Evolutionary conservation across 208 protist species (phyloP), one percentile per base, ranked within the genome.

Genomic region (Phytomonas sp.): DNA sequence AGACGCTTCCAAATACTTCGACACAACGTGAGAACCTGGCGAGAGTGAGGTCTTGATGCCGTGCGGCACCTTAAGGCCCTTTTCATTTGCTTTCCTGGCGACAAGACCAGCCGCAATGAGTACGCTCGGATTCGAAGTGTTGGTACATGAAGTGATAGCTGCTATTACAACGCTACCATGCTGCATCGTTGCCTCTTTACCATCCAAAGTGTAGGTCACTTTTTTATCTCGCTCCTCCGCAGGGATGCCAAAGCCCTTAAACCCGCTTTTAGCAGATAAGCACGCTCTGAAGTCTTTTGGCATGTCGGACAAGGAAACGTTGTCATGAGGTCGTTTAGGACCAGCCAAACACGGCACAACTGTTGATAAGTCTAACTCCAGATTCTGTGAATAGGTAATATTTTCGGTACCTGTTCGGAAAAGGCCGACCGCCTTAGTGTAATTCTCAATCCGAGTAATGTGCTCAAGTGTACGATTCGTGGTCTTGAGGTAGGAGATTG

Each of bases 1-100:
- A 30, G 85, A 83, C 63, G 80, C 78, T 70, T 88, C 74, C 29
- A 98, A 80, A 76, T 99, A 98, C 71, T 96, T 83, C 33, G 93
- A 97, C 71, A 99, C 97, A 11, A 98, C 95, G 80, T 95, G 87
- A n/a, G 87, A 97, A 29, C 96, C 97, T 34, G 97, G 96, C 23
- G 95, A 97, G 45, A 99, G 84, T 12, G 91, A 97, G 12, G 96
- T 99, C 85, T 98, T 98, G 76, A 99, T 91, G 75, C 91, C 96
- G 36, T 89, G 72, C 16, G 76, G 72, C 40, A 98, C 93, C 66
- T 72, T 84, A 56, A 99, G 77, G 45, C 96, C 96, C 62, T 87
- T 88, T 76, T 89, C 92, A 12, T 97, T 66, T 0, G 97, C 97
- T 72, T 97, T 98, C 79, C 93, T 92, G 30, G 95, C 94, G 23